Base-by-base conservation (phyloP, 192 early-diverging fungal species). In the Kickxella alabastrina region DNA sequence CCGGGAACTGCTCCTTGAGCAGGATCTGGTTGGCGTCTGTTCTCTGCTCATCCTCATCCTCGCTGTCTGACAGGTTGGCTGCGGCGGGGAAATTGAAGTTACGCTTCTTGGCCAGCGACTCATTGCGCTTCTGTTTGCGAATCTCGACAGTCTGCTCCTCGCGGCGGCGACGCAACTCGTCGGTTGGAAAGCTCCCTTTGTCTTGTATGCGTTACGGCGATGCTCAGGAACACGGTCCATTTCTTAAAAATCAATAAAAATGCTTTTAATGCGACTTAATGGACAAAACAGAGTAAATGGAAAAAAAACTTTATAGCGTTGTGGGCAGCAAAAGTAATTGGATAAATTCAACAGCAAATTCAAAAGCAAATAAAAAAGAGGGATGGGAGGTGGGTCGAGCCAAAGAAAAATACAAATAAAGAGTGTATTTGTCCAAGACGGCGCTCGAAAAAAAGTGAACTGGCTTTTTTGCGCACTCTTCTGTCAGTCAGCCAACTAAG, bases 71-170 rank as follows among this genome's bases (percentile, higher is more conserved):
- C 43, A 65, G 66, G 12, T 66, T 75, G 17, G 43, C 59, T 6
- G 76, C 54, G 0, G 31, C 31, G 12, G 59, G 44, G 10, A 79
- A 43, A 44, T 82, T 80, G 43, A 94, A 75, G 75, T 97, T 96
- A 41, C 96, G 80, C 65, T 92, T 86, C 80, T 99, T 99, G 51
- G 88, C 81, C 35, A 97, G 64, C 18, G 83, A 82, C 76, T 99
- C 96, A 62, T 94, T 92, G 43, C 90, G 84, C 82, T 97, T 96
- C 75, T 94, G 89, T 66, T 92, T 90, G 42, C 96, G 81, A 68
- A 99, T 87, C 78, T 95, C 92, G 10, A 96, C 88, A 38, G 87
- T 85, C 44, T 87, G 86, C 46, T 92, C 93, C 63, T 95, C 95
- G 44, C 96, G 86, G 35, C 92, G 87, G 49, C 93, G 85, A 41